Evolutionary conservation across 2,329 filamentous ascomycete genomes (phyloP).

Genomic region (Mollisia scopiformis): DNA sequence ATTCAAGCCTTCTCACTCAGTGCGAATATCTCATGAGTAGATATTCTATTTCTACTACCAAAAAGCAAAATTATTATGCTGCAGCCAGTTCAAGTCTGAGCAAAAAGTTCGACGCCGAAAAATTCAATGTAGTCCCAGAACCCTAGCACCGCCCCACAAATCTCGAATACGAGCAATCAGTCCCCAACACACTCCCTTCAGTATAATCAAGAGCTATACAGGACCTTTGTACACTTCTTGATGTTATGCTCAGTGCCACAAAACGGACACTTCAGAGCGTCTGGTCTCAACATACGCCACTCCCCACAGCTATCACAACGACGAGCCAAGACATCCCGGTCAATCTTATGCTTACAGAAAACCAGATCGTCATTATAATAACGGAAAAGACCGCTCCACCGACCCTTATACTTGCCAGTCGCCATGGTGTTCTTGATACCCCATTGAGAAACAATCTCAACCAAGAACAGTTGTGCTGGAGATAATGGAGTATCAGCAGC

Average conservation of each 20-base stretch:
- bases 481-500: constrained; percentile 1
- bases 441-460: not conserved
- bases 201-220: too few relatives aligned
- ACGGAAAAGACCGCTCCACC: constrained; percentile 15
- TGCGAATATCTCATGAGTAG: too few relatives aligned
- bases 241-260: constrained; percentile 13
- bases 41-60: too few relatives aligned
- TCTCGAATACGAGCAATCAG: too few relatives aligned
- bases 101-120: too few relatives aligned
- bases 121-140: too few relatives aligned
- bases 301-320: constrained; percentile 11
- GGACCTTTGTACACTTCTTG: constrained; percentile 11
- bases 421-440: not conserved
- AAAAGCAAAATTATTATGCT: too few relatives aligned
- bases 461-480: not conserved
- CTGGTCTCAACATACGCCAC: constrained; percentile 18
- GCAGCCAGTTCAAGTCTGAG: too few relatives aligned
- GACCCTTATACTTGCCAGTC: constrained; percentile 13
- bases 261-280: constrained; percentile 16
- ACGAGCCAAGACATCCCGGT: constrained; percentile 15
- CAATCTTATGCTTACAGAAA: constrained; percentile 10
- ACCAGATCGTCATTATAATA: constrained; percentile 18
- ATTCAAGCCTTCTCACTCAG: too few relatives aligned
- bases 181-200: too few relatives aligned
- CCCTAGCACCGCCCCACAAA: too few relatives aligned